Evolutionary conservation across 495 filamentous ascomycete species (phyloP), one percentile per base, ranked within the genome.

Genomic region (Pseudoneurospora amorphoporcata): DNA sequence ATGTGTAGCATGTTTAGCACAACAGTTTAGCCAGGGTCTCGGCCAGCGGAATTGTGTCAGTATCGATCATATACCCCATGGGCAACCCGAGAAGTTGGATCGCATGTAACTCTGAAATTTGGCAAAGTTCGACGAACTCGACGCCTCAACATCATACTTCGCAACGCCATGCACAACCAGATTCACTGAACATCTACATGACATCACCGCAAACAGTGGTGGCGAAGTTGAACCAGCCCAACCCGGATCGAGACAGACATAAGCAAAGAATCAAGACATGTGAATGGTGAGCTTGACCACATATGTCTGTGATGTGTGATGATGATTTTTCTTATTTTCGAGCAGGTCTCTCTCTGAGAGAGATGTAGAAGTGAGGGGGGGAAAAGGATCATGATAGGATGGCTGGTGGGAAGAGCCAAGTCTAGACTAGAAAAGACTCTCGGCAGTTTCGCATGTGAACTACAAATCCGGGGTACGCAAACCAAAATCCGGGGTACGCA

Each of bases 11-110:
- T 23, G 23, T 23, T 23, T 0, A 23, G 23, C 23, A 23, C 23
- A 23, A 23, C 39, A 43, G 42, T 43, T 17, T 23, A 23, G 16
- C 6, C 42, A 23, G 92, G 77, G 93, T 91, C 85, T 96, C 93
- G 61, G 86, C 86, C 72, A 96, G 42, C 17, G 42, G 42, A 3
- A 42, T 17, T n/a, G 39, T 9, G 16, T 43, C 42, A n/a, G 42
- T 43, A n/a, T 43, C 23, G 0, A 23, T 1, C 23, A 43, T 43
- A 19, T 23, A 8, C 8, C 10, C 4, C 23, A 23, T 23, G 23
- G 45, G 8, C 9, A 9, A 53, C 4, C 19, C 45, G 3, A 3
- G 3, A 47, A 47, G 43, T 53, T 19, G 9, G 8, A 53, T 9
- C 8, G n/a, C 7, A 19, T 53, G 16, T 0, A 61, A 61, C 6